A percentile compares a stretch with the other conserved stretches of the same genome.
These are phyloP conservation scores for Cucurbita maxima DNA, from an alignment of 306 rosid genomes.

Conservation along the genomic window DNA sequence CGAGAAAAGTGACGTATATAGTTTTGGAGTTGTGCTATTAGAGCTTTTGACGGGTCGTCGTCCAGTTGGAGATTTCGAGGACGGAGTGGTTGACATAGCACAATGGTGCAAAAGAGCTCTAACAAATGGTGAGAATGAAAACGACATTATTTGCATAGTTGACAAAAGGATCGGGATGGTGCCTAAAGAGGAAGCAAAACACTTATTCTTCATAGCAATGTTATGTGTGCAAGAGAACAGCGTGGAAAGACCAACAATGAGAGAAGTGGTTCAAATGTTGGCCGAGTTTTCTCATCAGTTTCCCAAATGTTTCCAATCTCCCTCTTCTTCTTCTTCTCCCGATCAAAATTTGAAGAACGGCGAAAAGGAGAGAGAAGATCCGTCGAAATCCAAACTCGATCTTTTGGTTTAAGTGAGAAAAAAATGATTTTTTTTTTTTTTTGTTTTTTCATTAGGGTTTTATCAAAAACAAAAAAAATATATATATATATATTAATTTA, in stretches of 20 bases:
- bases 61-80: constrained; percentile 69
- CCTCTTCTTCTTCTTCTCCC: constrained; percentile 23
- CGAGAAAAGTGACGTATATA: constrained; percentile 77
- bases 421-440: not conserved
- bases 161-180: constrained; percentile 31
- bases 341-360: constrained; percentile 8
- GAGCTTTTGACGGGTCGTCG: constrained; percentile 60
- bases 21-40: constrained; percentile 56
- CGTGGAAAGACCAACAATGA: constrained; percentile 75
- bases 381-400: not conserved
- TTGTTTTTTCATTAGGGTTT: not conserved
- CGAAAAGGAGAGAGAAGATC: not conserved
- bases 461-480: too few relatives aligned
- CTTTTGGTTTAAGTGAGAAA: not conserved
- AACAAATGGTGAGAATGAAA: constrained; percentile 31
- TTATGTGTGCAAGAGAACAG: constrained; percentile 58
- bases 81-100: constrained; percentile 50
- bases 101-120: constrained; percentile 53
- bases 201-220: constrained; percentile 55
- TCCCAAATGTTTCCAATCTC: constrained; percentile 11
- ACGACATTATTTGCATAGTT: constrained; percentile 18
- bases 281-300: constrained; percentile 40
- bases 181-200: constrained; percentile 56
- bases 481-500: not conserved
- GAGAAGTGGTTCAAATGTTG: constrained; percentile 85